Base-by-base conservation (phyloP, 306 rosid species). In the Pyrus communis region DNA sequence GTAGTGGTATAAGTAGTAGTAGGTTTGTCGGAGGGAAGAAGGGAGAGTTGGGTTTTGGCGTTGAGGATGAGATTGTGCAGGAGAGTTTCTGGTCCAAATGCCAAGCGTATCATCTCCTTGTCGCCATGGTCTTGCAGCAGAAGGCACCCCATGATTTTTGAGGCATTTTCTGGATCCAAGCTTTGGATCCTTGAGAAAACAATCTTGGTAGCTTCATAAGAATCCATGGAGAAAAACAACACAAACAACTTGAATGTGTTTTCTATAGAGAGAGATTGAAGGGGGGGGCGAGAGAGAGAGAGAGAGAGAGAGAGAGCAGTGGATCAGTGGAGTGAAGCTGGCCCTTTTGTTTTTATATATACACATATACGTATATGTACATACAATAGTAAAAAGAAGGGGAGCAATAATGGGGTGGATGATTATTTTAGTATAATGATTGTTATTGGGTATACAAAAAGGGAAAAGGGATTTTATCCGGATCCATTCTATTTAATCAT, bases 131-230 rank as follows among this genome's bases (percentile, higher is more conserved):
- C 90, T 69, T 87, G 86, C 71, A 94, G 87, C 42, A 94, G 82
- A 54, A 94, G 88, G 63, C 64, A 89, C 49, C 98, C 98, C 98
- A 94, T 90, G 82, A 94, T 94, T 85, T 90, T 94, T 0, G 96
- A 85, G 9, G 98, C 97, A 80, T 87, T 84, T 25, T 94, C 98
- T 7, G 97, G 96, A 30, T 94, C 98, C 63, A 91, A 65, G 69
- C 60, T 80, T 64, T 90, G 93, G 75, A 94, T 85, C 77, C 88
- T 91, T 1, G 96, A 63, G 21, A 88, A 87, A 6, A 94, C 94
- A 52, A 87, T 79, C 80, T 78, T 86, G 3, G 95, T 91, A 30
- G 97, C 97, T 81, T 94, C 98, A 68, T 73, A 88, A 35, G 96
- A 82, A 89, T 87, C 96, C 97, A 91, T 93, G 45, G 68, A 31